Evolutionary conservation across 106 monocot genomes (phyloP).

Genomic region (Acanthochlamys bracteata): DNA sequence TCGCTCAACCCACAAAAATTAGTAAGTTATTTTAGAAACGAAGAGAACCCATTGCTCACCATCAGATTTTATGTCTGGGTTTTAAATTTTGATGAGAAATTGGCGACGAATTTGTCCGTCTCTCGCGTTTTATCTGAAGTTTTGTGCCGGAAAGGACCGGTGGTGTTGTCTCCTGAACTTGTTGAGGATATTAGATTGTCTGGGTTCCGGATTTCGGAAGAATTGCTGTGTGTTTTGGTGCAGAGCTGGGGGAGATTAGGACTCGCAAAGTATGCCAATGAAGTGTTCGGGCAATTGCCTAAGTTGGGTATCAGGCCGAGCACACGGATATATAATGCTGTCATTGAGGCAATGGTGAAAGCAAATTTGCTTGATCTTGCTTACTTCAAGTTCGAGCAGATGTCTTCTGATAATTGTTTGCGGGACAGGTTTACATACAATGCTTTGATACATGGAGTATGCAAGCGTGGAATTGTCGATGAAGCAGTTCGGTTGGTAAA

Average conservation of each 20-base stretch:
- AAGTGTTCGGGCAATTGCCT: constrained; percentile 68
- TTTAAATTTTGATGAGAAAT: constrained; percentile 25
- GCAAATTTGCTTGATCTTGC: constrained; percentile 69
- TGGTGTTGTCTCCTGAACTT: constrained; percentile 44
- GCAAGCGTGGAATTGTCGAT: constrained; percentile 67
- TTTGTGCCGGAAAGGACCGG: constrained; percentile 59
- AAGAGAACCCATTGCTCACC: constrained; percentile 30
- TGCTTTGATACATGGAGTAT: constrained; percentile 77
- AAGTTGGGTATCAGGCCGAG: constrained; percentile 49
- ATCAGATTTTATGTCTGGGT: constrained; percentile 76
- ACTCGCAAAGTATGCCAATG: constrained; percentile 60
- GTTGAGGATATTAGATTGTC: constrained; percentile 40
- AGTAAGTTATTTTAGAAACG: constrained; percentile 26
- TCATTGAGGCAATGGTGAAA: constrained; percentile 72
- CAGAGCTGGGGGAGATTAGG: constrained; percentile 79
- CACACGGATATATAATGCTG: constrained; percentile 60
- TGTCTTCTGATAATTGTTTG: constrained; percentile 68
- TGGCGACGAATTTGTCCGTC: constrained; percentile 40
- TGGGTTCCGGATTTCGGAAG: constrained; percentile 49
- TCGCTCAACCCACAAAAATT: constrained; percentile 21
- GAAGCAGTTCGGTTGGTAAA: constrained; percentile 67
- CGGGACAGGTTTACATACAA: constrained; percentile 93
- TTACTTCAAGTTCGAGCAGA: constrained; percentile 89
- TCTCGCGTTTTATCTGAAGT: constrained; percentile 31
- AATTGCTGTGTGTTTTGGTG: constrained; percentile 59